Conservation (phyloP, 2,329 filamentous ascomycete species). For the Massarina eburnea region DNA sequence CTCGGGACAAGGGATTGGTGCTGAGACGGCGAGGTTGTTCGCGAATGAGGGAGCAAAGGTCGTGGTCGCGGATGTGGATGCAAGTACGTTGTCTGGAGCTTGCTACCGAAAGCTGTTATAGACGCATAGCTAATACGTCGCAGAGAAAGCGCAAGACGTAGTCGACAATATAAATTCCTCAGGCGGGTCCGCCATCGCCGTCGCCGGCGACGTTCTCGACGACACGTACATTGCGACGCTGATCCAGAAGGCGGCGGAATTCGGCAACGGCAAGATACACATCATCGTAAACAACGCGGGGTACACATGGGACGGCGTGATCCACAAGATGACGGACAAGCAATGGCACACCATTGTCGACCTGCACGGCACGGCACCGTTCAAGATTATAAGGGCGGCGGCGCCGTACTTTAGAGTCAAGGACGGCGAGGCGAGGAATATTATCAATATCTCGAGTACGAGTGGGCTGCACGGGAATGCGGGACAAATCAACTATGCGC, state of each 20-base stretch:
- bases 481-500: slow-evolving; percentile 85
- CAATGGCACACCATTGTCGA: slow-evolving; percentile 89
- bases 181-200: slow-evolving; percentile 69
- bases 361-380: slow-evolving; percentile 82
- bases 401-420: slow-evolving; percentile 86
- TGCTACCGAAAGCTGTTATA: not conserved
- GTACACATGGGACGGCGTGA: slow-evolving; percentile 90
- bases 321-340: slow-evolving; percentile 89
- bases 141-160: slow-evolving; percentile 69
- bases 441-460: slow-evolving; percentile 83
- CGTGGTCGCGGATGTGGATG: slow-evolving; percentile 81
- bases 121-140: slow-evolving; percentile 11
- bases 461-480: slow-evolving; percentile 84
- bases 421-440: slow-evolving; percentile 74
- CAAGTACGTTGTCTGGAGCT: slow-evolving; percentile 46
- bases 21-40: slow-evolving; percentile 78
- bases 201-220: slow-evolving; percentile 76
- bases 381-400: slow-evolving; percentile 76
- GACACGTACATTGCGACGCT: slow-evolving; percentile 69
- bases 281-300: slow-evolving; percentile 91
- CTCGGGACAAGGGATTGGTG: slow-evolving; percentile 83
- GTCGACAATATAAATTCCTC: slow-evolving; percentile 68
- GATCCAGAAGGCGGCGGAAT: slow-evolving; percentile 74
- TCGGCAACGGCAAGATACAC: slow-evolving; percentile 85
- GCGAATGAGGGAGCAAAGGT: slow-evolving; percentile 88